phyloP scores from a whole-genome alignment of 768 basidiomycete species.

The Leccinum truebloodii region DNA sequence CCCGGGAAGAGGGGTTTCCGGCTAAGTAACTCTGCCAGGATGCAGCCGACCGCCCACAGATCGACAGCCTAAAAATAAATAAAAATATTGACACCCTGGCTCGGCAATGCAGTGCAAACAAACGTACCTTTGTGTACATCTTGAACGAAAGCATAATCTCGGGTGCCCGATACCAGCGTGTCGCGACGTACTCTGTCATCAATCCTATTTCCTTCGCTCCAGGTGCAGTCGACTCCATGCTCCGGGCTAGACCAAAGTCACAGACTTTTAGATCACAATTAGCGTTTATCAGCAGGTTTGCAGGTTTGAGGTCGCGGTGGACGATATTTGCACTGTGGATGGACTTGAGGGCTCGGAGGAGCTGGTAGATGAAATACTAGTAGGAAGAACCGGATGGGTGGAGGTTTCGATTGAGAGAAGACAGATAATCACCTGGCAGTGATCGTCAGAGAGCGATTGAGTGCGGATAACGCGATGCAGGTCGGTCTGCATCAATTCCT shows the following conservation, averaged over 20 bases:
- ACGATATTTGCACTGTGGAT: conserved; percentile 86
- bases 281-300: conserved; percentile 84
- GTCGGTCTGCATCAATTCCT: conserved; percentile 90
- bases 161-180: conserved; percentile 90
- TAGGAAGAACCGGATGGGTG: conserved; percentile 13
- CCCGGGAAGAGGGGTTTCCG: conserved; percentile 88
- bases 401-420: conserved; percentile 1
- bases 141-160: conserved; percentile 96
- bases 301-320: conserved; percentile 80
- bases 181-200: conserved; percentile 88
- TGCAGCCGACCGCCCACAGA: conserved; percentile 74
- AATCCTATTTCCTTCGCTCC: conserved; percentile 64
- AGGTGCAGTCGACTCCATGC: conserved; percentile 51
- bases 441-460: conserved; percentile 88
- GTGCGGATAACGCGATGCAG: conserved; percentile 90
- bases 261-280: conserved; percentile 90
- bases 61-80: conserved; percentile 56
- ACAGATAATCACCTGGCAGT: conserved; percentile 59
- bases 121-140: conserved; percentile 70
- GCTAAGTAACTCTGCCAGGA: conserved; percentile 79
- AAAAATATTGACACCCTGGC: conserved; percentile 4
- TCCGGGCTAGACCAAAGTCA: conserved; percentile 84
- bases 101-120: conserved; percentile 7
- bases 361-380: conserved; percentile 83
- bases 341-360: conserved; percentile 83